Conservation (phyloP, 768 basidiomycete species). For the Suillus tomentosus region DNA sequence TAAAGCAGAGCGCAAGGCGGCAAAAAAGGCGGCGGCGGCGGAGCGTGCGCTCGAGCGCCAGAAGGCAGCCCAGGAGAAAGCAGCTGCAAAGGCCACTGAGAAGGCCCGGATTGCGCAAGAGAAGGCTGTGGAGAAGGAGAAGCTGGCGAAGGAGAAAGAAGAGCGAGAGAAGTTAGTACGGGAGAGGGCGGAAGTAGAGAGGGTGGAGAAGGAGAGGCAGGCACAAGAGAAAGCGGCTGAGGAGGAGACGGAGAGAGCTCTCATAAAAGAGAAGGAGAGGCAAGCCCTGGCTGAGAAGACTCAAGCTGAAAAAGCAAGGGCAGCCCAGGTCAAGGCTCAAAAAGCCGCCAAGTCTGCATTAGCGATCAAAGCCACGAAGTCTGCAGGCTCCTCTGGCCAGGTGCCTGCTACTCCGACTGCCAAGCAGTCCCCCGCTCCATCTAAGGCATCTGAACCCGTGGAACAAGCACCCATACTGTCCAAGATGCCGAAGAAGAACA, state of each 20-base stretch:
- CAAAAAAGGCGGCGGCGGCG: conserved; percentile 61
- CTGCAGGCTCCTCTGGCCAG: conserved; percentile 8
- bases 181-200: conserved; percentile 42
- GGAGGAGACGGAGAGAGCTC: conserved; percentile 38
- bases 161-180: conserved; percentile 41
- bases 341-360: conserved; percentile 28
- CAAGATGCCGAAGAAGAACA: conserved; percentile 83
- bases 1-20: conserved; percentile 63
- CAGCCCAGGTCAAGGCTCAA: conserved; percentile 24
- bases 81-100: conserved; percentile 34
- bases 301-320: conserved; percentile 29
- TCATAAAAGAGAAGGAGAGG: conserved; percentile 38
- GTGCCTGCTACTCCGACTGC: conserved; percentile 12
- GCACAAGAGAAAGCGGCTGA: conserved; percentile 35
- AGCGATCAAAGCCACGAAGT: conserved; percentile 19
- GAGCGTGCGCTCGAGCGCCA: conserved; percentile 66
- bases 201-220: conserved; percentile 38
- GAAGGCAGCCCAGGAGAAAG: conserved; percentile 59
- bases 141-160: conserved; percentile 39
- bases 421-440: conserved; percentile 22
- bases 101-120: not conserved
- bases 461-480: conserved; percentile 75
- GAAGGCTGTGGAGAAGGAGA: conserved; percentile 57
- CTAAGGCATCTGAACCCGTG: conserved; percentile 36
- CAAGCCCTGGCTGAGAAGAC: conserved; percentile 31